Percentiles rank a stretch among this genome's conserved stretches.
Conservation (phyloP, 2,329 filamentous ascomycete species). For the Capronia epimyces region DNA sequence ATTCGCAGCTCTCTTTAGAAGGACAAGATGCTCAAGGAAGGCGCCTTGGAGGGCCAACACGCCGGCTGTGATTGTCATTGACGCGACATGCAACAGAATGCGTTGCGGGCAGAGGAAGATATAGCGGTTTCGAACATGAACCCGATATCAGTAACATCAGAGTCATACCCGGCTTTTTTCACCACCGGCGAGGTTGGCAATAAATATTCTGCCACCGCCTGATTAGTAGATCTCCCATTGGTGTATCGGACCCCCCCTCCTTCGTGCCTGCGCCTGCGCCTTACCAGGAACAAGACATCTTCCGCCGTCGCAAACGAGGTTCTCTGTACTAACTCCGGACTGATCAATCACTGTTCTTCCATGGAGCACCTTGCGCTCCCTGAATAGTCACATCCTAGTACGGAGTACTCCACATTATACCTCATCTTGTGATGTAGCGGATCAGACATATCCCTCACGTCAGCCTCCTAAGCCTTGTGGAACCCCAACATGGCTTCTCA, state of each 20-base stretch:
- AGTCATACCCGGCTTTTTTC: neutral
- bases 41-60: conserved; percentile 81
- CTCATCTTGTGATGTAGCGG: conserved; percentile 11
- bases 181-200: neutral
- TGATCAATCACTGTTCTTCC: neutral
- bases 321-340: neutral
- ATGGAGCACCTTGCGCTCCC: too few relatives aligned
- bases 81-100: neutral
- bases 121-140: neutral
- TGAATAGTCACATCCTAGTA: too few relatives aligned
- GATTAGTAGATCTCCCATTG: neutral
- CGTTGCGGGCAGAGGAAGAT: neutral
- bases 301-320: too few relatives aligned
- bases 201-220: conserved; percentile 27
- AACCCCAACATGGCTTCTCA: conserved; percentile 1
- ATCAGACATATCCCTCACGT: neutral
- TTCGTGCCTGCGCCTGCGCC: neutral
- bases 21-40: conserved; percentile 78
- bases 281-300: neutral
- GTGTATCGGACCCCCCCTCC: too few relatives aligned
- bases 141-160: neutral
- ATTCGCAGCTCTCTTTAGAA: conserved; percentile 64
- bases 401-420: conserved; percentile 24
- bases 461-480: conserved; percentile 23
- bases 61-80: conserved; percentile 49